These are phyloP conservation scores for Neurospora sp. DNA, from an alignment of 495 filamentous ascomycete species.

Conservation along the genomic window DNA sequence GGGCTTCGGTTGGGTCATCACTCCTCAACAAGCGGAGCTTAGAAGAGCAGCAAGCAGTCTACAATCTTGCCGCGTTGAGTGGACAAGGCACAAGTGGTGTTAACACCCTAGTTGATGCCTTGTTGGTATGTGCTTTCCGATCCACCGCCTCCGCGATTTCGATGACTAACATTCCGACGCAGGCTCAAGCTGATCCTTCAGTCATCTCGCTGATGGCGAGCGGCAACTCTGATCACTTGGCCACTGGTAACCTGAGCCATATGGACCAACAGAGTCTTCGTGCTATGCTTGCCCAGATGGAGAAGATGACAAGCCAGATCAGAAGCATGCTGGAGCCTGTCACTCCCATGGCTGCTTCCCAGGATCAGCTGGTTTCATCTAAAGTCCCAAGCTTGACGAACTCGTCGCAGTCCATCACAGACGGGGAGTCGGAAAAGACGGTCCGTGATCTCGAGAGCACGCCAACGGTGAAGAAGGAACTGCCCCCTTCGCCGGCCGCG, in stretches of 20 bases:
- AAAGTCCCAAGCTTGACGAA: background rate
- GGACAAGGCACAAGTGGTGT: conserved; percentile 17
- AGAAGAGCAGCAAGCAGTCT: conserved; percentile 43
- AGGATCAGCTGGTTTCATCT: background rate
- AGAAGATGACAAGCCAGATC: conserved; percentile 9
- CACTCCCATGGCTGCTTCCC: background rate
- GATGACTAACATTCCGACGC: background rate
- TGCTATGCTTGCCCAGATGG: conserved; percentile 25
- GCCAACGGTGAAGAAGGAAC: conserved; percentile 8
- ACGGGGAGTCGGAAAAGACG: background rate
- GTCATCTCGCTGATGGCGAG: conserved; percentile 27
- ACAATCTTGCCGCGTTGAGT: conserved; percentile 44
- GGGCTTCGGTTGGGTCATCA: background rate
- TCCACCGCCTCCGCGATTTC: background rate
- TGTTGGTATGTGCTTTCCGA: conserved; percentile 31
- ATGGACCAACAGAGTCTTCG: conserved; percentile 25
- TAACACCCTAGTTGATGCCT: conserved; percentile 27
- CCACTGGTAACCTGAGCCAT: conserved; percentile 8
- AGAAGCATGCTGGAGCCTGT: conserved; percentile 4
- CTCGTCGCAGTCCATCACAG: background rate
- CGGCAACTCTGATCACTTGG: conserved; percentile 20
- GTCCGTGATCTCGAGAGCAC: background rate
- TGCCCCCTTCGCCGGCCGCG: conserved; percentile 13
- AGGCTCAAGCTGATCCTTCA: conserved; percentile 14
- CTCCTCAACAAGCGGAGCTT: conserved; percentile 10